Base-by-base conservation (phyloP, 2,329 filamentous ascomycete genomes). In the Pyricularia pennisetigena region DNA sequence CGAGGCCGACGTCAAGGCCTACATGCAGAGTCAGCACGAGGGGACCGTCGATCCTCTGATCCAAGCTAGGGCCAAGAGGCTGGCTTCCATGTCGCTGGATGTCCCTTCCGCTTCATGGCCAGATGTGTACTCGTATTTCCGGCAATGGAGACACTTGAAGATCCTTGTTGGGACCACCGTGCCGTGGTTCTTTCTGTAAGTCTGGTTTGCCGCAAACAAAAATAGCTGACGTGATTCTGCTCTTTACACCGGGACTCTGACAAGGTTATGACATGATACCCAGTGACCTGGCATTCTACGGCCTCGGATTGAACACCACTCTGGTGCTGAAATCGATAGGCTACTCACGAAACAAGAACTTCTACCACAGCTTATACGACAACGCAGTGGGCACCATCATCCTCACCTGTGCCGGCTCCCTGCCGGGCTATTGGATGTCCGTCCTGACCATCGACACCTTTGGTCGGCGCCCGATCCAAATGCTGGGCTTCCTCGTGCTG, bases 391-490 rank as follows among this genome's bases (percentile, higher is more conserved):
- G 91, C 10, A 93, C 94, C 79, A 79, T 94, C 72, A 92, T 94
- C 72, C 84, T 94, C 67, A 88, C 93, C 72, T 86, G 90, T 69
- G 91, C 91, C 4, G 91, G 91, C 69, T 89, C 91, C 65, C 90
- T 94, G 14, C 91, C 91, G 0, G 91, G 91, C 16, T 93, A 93
- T 82, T 94, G 91, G 91, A 85, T 92, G n/a, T 91, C 90, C 0
- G 90, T 93, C 5, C 87, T 87, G 63, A 77, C 76, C 26, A 73
- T 93, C 68, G 91, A 94, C 78, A 90, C 84, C 1, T 73, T 93
- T 20, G 91, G 91, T 68, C 89, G 91, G 74, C 93, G 92, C 81
- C 86, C 90, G 1, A 93, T 94, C 69, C 92, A 92, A 79, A 78
- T 90, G 68, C 83, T 81, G 70, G 87, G 87, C 32, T 90, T 89